These are phyloP conservation scores for Peronospora farinosa DNA, from an alignment of 352 stramenopile genomes.

Conservation along the genomic window DNA sequence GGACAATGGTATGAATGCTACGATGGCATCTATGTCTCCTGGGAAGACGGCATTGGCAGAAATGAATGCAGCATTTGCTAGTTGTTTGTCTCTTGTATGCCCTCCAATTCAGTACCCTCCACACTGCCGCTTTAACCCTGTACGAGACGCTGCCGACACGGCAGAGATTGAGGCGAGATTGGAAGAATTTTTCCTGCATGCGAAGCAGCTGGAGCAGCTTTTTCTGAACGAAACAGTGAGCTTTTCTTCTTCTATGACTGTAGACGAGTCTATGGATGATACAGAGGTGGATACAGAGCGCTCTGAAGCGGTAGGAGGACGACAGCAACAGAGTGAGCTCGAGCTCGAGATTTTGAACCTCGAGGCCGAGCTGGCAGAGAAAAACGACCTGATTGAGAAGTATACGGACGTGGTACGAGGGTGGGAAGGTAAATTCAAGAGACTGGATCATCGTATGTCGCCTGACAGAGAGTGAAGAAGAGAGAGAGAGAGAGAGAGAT, in stretches of 20 bases:
- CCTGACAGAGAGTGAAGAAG: slow-evolving; percentile 43
- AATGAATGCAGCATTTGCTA: slow-evolving; percentile 75
- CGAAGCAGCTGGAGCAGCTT: slow-evolving; percentile 76
- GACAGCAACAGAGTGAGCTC: slow-evolving; percentile 43
- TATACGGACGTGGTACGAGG: slow-evolving; percentile 77
- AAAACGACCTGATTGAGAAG: slow-evolving; percentile 83
- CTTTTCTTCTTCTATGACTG: slow-evolving; percentile 11
- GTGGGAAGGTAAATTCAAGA: slow-evolving; percentile 83
- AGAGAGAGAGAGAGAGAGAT: background rate
- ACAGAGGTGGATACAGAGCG: slow-evolving; percentile 1
- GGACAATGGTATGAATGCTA: background rate
- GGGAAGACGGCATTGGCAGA: slow-evolving; percentile 43
- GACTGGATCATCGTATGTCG: slow-evolving; percentile 60
- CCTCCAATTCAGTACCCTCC: slow-evolving; percentile 78
- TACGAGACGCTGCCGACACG: slow-evolving; percentile 74
- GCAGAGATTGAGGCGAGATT: slow-evolving; percentile 61
- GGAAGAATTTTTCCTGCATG: slow-evolving; percentile 73
- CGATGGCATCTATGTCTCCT: slow-evolving; percentile 5
- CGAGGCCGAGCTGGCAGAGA: slow-evolving; percentile 69
- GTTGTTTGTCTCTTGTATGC: slow-evolving; percentile 67
- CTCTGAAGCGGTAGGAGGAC: background rate
- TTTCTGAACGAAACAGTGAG: slow-evolving; percentile 42
- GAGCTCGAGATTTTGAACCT: slow-evolving; percentile 72
- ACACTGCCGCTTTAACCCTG: slow-evolving; percentile 77
- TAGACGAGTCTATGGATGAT: slow-evolving; percentile 8